Conservation (phyloP, 176 grass and related monocot genomes). For the bread wheat (Triticum aestivum) region DNA sequence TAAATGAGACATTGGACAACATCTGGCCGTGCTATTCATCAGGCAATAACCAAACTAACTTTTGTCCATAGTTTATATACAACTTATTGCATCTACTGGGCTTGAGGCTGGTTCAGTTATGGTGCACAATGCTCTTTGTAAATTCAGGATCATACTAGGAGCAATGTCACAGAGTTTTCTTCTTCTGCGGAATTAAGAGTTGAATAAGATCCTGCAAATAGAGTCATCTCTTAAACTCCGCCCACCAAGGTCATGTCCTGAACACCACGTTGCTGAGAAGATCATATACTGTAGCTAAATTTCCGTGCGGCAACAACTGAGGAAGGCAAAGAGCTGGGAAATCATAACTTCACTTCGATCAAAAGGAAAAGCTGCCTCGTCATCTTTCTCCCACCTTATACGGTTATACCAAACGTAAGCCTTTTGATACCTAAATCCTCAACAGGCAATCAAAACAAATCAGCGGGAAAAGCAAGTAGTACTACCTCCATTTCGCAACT, state of each 20-base stretch:
- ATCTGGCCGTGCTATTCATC: slow-evolving; percentile 3
- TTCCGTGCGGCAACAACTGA: neutral
- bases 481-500: neutral
- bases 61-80: neutral
- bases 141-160: neutral
- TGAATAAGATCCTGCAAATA: neutral
- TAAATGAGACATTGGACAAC: neutral
- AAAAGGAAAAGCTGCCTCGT: neutral
- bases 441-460: slow-evolving; percentile 32
- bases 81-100: neutral
- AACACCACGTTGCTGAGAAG: neutral
- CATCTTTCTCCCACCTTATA: neutral
- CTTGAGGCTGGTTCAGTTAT: neutral
- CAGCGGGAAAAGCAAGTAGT: slow-evolving; percentile 7
- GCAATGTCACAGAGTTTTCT: neutral
- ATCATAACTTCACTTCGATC: neutral
- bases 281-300: slow-evolving; percentile 4
- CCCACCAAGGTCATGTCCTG: neutral
- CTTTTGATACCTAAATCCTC: slow-evolving; percentile 32
- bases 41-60: neutral
- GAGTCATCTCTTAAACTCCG: neutral
- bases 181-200: neutral
- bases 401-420: neutral
- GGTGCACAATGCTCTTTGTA: neutral
- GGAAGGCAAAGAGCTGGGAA: neutral